These are phyloP conservation scores for Murraya koenigii DNA, from an alignment of 345 rosid genomes.

Conservation along the genomic window DNA sequence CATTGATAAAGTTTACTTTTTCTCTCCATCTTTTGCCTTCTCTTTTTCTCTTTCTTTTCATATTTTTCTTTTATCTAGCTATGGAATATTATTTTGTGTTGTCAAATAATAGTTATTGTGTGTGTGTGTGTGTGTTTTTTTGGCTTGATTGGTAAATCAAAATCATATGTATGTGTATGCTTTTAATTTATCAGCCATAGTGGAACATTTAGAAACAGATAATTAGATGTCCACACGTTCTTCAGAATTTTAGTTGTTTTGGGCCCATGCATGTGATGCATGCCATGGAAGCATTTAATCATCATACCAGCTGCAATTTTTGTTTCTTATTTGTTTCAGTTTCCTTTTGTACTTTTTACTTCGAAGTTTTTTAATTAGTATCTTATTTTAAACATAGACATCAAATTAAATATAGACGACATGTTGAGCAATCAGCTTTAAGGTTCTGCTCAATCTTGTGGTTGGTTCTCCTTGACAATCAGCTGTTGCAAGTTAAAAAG, in stretches of 20 bases:
- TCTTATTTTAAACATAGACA: background rate
- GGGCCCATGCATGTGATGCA: slow-evolving; percentile 33
- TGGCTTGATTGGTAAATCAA: background rate
- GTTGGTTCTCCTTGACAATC: slow-evolving; percentile 14
- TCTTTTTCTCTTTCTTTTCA: slow-evolving; percentile 1
- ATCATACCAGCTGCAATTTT: background rate
- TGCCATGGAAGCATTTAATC: background rate
- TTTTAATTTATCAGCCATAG: slow-evolving; percentile 3
- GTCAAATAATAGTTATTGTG: background rate
- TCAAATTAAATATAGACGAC: background rate
- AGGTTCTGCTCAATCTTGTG: background rate
- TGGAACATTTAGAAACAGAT: slow-evolving; percentile 15
- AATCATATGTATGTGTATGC: slow-evolving; percentile 1
- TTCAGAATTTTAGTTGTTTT: background rate
- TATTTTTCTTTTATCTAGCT: background rate
- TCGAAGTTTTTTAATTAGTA: background rate
- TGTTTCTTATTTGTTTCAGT: background rate
- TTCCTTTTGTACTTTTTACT: slow-evolving; percentile 1
- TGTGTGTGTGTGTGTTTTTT: background rate
- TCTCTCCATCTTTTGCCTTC: background rate
- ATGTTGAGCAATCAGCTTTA: background rate
- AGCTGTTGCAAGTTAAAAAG: background rate
- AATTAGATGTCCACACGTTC: slow-evolving; percentile 11
- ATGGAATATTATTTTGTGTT: background rate
- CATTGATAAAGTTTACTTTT: slow-evolving; percentile 9